Evolutionary conservation across 129 eudicot genomes (phyloP), one percentile per base, ranked within the genome.

Genomic region (Rutidosis leptorrhynchoides): DNA sequence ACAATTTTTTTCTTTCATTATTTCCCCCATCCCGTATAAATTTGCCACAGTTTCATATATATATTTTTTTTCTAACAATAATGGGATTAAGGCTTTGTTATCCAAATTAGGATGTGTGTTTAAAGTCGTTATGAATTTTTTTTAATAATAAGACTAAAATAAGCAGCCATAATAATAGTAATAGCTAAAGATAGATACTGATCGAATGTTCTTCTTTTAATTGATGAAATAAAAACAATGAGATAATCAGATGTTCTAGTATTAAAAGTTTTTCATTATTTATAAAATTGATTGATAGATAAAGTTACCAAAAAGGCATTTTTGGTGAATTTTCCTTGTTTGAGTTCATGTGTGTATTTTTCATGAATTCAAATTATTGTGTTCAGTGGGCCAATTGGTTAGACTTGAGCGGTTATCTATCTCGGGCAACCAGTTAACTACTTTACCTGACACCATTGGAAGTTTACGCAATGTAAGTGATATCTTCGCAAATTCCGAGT

Each of bases 341-440:
- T 1, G 16, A 12, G 15, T 37, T 37, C 16, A 5, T 40, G n/a
- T 40, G 49, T 45, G 20, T 57, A 8, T 46, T 57, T 23, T 16
- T 22, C 23, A 29, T 73, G 25, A 56, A 15, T 26, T 73, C 20
- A 1, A 55, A 20, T 12, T 56, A 43, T 23, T 6, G 0, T 75
- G 61, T 74, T 83, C 75, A 93, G 98, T 93, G 81, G 98, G 98
- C 73, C 98, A 93, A 76, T 70, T 93, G 83, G 91, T 93, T 82
- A 90, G 82, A 83, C 89, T 93, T 74, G 96, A 93, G 79, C 85
- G 78, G 60, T 69, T 93, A 77, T 88, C 96, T 33, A 82, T 88
- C 66, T 85, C 96, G 20, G 89, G 87, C 58, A 93, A 93, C 72
- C 40, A 74, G 80, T 77, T 93, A 70, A 77, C 76, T 6, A 45